Conservation (phyloP, 345 rosid species). For the Raphanus sativus region DNA sequence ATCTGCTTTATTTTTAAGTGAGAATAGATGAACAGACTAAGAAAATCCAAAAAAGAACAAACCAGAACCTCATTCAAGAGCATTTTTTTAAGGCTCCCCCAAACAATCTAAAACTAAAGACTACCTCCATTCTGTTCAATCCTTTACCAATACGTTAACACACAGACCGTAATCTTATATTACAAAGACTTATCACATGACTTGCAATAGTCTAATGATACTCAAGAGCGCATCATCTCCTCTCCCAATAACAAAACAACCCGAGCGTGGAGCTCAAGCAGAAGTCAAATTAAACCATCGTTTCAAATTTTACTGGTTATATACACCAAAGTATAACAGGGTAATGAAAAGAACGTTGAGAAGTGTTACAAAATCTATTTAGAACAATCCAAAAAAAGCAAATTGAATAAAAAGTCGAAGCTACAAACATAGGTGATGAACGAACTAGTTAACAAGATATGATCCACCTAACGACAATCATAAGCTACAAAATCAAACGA, state of each 20-base stretch:
- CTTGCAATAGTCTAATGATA: no score
- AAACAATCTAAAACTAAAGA: neutral
- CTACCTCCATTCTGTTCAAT: neutral
- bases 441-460: constrained; percentile 5
- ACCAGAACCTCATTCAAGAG: neutral
- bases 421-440: neutral
- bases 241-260: constrained; percentile 3
- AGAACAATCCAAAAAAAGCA: neutral
- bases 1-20: neutral
- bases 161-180: neutral
- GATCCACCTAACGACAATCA: constrained; percentile 13
- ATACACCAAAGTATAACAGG: neutral
- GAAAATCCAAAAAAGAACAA: neutral
- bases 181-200: no score
- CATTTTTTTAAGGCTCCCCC: neutral
- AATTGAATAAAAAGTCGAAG: neutral
- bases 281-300: neutral
- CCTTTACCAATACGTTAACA: neutral
- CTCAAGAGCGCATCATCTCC: neutral
- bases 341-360: neutral
- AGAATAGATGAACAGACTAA: neutral
- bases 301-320: neutral
- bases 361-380: neutral
- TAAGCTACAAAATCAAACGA: constrained; percentile 1
- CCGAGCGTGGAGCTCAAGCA: neutral